Percentiles rank a stretch among this genome's conserved stretches.
Evolutionary conservation across 805 yeast genomes (phyloP).

Genomic region (Lipomyces starkeyi): DNA sequence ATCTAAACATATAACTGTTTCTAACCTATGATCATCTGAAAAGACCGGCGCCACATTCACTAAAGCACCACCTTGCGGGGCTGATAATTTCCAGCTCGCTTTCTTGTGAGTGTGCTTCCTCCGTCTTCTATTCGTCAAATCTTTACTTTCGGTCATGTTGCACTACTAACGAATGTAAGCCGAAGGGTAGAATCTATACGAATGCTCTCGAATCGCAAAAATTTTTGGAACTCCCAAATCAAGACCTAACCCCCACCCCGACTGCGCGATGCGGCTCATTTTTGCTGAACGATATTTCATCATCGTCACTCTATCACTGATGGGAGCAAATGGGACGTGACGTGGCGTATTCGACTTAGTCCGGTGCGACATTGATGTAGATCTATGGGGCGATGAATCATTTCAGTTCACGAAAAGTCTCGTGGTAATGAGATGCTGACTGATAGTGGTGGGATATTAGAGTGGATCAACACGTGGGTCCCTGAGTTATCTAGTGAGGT

Average conservation of each 20-base stretch:
- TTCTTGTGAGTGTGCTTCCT: neutral
- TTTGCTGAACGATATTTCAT: neutral
- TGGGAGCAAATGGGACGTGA: neutral
- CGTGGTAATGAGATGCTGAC: too few species aligned
- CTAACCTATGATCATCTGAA: slow-evolving; percentile 42
- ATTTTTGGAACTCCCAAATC: slow-evolving; percentile 1
- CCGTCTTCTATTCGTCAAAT: neutral
- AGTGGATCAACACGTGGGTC: too few species aligned
- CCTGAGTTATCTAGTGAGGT: too few species aligned
- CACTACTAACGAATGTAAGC: neutral
- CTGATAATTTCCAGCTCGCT: slow-evolving; percentile 41
- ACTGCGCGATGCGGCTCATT: neutral
- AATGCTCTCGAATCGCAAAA: neutral
- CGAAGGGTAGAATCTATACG: neutral
- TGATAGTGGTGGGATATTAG: too few species aligned
- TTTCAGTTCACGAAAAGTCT: too few species aligned
- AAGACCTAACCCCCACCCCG: neutral
- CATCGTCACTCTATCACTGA: too few species aligned
- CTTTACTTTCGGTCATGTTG: neutral
- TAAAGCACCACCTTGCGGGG: slow-evolving; percentile 46
- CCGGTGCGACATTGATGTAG: too few species aligned
- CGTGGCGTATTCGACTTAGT: too few species aligned
- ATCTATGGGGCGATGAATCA: too few species aligned
- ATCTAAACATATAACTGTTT: neutral
- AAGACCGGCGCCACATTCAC: slow-evolving; percentile 48